Evolutionary conservation across 768 basidiomycete genomes (phyloP), one percentile per base, ranked within the genome.

Genomic region (Boletus coccyginus): DNA sequence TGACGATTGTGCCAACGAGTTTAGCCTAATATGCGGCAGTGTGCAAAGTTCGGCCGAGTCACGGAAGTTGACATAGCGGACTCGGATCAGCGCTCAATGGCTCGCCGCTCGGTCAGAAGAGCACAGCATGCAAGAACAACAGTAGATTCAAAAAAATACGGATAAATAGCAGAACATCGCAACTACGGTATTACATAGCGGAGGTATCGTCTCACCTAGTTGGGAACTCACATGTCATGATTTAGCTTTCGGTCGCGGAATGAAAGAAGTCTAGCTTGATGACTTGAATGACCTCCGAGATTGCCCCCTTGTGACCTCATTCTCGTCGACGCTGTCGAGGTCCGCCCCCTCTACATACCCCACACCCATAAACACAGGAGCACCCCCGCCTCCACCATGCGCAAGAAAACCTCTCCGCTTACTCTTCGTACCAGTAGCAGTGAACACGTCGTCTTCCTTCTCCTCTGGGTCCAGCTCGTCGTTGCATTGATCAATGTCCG

Each of bases 331-430:
- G 40, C 58, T 70, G 13, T 64, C 69, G 9, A 69, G 66, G 17
- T 74, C 71, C 1, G 70, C 83, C n/a, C 81, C 86, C 43, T 80
- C 78, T 6, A 87, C 80, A 62, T 86, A 86, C 5, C 87, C 88
- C 29, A 75, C 80, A 9, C 84, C 86, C 82, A 90, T 85, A 55
- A 84, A 83, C 12, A 92, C 85, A 1, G 89, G 85, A 1, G 66
- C 55, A 1, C 90, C 90, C 24, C 85, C 88, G 11, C 80, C 88
- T 1, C 90, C 90, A 13, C 90, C 90, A 62, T 83, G 85, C 5
- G 87, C 85, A 21, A 91, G 73, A 59, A 90, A 92, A 2, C 87
- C 86, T 6, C 66, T 72, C 17, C 70, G 75, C 61, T 78, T 82
- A 49, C 77, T 81, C 65, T 75, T 76, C 40, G 75, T 81, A 12